Base-by-base conservation (phyloP, 2,329 filamentous ascomycete species). In the Drechslerella coelobrocha region DNA sequence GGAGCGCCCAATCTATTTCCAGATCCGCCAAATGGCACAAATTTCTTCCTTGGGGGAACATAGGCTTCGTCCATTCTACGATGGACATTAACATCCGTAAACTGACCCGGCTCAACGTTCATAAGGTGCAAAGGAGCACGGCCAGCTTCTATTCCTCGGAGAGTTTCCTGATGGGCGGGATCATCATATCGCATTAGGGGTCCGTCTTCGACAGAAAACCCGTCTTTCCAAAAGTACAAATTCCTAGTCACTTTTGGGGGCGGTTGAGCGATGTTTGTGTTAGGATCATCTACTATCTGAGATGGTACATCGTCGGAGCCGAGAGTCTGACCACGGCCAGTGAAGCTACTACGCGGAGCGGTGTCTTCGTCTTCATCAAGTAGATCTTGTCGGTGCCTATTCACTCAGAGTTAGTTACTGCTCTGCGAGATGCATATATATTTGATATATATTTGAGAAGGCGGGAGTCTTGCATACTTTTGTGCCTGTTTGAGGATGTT, bases 171-270 rank as follows among this genome's bases (percentile, higher is more conserved):
- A 77, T 93, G 92, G 27, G 83, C 84, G 0, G 90, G 89, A 78
- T 94, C 90, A 75, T 92, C 89, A 76, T 90, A 93, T 61, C 89
- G 86, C 77, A 85, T 87, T 37, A 94, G 84, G 50, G 87, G 85
- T 26, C 91, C 91, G 76, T 94, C 89, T 68, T 92, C 90, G 71
- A 95, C 87, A 73, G 89, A 93, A 80, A 94, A 93, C 12, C 91
- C 91, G 77, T 95, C 88, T 43, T 84, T 84, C 91, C 91, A 95
- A 47, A 94, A 83, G 76, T 93, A 90, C 57, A 95, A 82, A 9
- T 86, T 84, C 54, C 90, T 87, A 54, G 86, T 85, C 71, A 89
- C 86, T 3, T 84, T 83, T 31, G 83, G 81, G 8, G 79, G 80
- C 14, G 78, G 79, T 57, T 75, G 76, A 6, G 78, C 75, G 50